phyloP scores from a whole-genome alignment of 495 filamentous ascomycete species.

The Parachaetomium inaequale region DNA sequence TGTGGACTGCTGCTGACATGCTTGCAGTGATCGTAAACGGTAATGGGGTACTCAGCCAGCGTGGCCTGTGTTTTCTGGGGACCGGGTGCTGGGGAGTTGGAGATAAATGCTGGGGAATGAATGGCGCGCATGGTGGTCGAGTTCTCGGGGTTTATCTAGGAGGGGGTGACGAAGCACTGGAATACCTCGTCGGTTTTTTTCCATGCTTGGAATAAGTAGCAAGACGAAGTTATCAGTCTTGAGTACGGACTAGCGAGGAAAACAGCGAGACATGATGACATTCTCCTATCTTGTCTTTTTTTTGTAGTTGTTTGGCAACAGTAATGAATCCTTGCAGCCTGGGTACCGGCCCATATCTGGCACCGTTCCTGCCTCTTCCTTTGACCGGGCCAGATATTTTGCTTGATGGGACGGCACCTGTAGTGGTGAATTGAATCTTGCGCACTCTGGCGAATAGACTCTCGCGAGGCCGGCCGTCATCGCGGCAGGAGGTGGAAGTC shows the following conservation, averaged over 20 bases:
- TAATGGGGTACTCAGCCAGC: constrained; percentile 3
- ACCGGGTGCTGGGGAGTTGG: background rate
- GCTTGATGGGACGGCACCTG: background rate
- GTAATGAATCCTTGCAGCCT: background rate
- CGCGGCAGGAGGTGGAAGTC: no score
- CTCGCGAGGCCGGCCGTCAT: no score
- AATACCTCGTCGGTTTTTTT: constrained; percentile 5
- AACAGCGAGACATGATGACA: background rate
- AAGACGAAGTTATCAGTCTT: constrained; percentile 7
- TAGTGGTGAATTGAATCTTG: background rate
- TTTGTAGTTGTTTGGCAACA: background rate
- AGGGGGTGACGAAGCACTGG: background rate
- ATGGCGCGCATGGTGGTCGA: background rate
- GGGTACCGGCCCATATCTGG: background rate
- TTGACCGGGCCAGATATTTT: no score
- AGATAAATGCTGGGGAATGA: background rate
- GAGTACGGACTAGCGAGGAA: background rate
- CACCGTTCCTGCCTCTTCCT: no score
- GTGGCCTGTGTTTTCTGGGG: background rate
- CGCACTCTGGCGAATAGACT: no score
- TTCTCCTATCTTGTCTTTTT: background rate
- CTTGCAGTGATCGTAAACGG: constrained; percentile 31
- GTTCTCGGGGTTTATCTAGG: background rate
- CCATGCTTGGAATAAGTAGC: constrained; percentile 11
- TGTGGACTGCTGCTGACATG: background rate